phyloP scores from a whole-genome alignment of 768 basidiomycete species.

The Termitomyces sp. region DNA sequence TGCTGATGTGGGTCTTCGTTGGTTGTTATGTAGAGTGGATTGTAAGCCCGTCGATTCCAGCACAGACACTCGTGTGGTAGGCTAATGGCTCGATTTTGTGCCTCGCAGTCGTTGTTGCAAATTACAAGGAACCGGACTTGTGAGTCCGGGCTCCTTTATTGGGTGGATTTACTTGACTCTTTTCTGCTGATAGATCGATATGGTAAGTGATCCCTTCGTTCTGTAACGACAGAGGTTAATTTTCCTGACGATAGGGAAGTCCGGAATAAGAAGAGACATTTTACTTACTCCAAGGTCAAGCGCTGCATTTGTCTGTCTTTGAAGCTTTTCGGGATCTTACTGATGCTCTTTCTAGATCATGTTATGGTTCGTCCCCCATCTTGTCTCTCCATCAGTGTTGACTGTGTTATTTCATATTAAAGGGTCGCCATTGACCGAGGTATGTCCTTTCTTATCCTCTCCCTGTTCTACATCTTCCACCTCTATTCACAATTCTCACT shows the following conservation, averaged over 20 bases:
- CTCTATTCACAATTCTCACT: background rate
- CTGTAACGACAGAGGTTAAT: background rate
- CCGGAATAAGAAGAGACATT: slow-evolving; percentile 76
- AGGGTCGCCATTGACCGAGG: slow-evolving; percentile 97
- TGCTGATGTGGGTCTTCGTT: background rate
- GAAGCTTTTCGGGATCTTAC: background rate
- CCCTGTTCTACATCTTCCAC: background rate
- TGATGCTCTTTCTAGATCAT: slow-evolving; percentile 57
- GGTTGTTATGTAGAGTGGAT: slow-evolving; percentile 47
- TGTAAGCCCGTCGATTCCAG: slow-evolving; percentile 38
- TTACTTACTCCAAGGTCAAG: slow-evolving; percentile 79
- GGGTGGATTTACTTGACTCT: background rate
- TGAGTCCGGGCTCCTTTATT: slow-evolving; percentile 33
- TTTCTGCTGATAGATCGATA: slow-evolving; percentile 52
- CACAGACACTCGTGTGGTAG: background rate
- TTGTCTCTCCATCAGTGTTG: background rate
- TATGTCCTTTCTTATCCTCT: slow-evolving; percentile 1
- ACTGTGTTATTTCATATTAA: background rate
- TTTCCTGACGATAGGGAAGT: slow-evolving; percentile 66
- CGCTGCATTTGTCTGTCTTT: slow-evolving; percentile 12
- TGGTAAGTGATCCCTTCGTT: slow-evolving; percentile 52
- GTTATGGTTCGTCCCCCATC: slow-evolving; percentile 65
- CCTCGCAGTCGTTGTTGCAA: slow-evolving; percentile 61
- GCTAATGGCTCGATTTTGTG: background rate
- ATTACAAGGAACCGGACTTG: slow-evolving; percentile 75